A percentile compares a stretch with the other conserved stretches of the same genome.
Conservation (phyloP, 2,329 filamentous ascomycete species). For the Aspergillus neoniger region DNA sequence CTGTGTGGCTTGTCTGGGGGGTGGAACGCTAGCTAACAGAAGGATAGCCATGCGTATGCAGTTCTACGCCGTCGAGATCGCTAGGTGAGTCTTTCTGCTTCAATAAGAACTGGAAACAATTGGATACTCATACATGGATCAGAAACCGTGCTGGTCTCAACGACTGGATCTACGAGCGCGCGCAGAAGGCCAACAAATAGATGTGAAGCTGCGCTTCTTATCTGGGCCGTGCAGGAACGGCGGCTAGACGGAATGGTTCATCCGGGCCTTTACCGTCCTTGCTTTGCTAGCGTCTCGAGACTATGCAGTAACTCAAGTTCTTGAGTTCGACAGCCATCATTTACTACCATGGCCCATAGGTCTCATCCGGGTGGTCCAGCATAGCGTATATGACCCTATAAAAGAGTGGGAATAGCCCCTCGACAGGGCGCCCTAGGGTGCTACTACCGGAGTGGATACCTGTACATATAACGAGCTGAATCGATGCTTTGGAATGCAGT, state of each 20-base stretch:
- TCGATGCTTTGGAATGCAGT: slow-evolving; percentile 13
- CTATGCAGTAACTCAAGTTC: slow-evolving; percentile 2
- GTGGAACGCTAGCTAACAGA: slow-evolving; percentile 13
- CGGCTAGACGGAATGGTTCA: background rate
- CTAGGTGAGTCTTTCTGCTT: slow-evolving; percentile 54
- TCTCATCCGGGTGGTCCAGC: background rate
- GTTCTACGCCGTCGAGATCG: slow-evolving; percentile 77
- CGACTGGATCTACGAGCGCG: slow-evolving; percentile 93
- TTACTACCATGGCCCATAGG: background rate
- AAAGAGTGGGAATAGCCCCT: background rate
- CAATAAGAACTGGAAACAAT: background rate
- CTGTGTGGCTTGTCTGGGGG: background rate
- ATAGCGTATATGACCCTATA: background rate
- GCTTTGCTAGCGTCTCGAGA: background rate
- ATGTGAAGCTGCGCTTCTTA: background rate
- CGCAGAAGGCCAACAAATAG: slow-evolving; percentile 41
- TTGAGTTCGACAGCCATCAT: background rate
- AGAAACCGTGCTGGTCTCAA: slow-evolving; percentile 86
- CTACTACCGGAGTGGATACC: background rate
- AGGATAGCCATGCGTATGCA: slow-evolving; percentile 69
- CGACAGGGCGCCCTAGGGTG: background rate
- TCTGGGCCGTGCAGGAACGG: background rate
- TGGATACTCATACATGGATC: slow-evolving; percentile 8
- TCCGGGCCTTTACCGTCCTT: background rate
- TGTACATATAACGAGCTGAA: slow-evolving; percentile 3